A percentile compares a stretch with the other conserved stretches of the same genome.
Conservation (phyloP, 345 rosid genomes). For the Gossypium raimondii region DNA sequence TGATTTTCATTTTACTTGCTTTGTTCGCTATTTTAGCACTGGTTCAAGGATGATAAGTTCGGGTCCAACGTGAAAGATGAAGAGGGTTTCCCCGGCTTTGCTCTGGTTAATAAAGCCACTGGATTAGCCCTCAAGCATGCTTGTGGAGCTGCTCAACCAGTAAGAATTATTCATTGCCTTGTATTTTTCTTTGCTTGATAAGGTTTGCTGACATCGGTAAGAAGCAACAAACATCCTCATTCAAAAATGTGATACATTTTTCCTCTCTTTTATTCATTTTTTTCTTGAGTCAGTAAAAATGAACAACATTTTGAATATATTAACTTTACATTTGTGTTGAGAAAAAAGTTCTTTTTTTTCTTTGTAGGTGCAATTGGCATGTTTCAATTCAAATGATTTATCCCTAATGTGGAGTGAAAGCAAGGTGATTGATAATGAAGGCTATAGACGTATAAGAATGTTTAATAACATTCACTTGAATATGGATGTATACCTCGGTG, state of each 20-base stretch:
- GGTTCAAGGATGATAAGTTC: constrained; percentile 87
- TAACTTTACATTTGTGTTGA: background rate
- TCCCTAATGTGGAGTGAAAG: constrained; percentile 72
- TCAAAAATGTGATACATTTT: background rate
- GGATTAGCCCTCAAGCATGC: constrained; percentile 89
- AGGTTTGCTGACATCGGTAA: background rate
- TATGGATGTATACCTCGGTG: constrained; percentile 80
- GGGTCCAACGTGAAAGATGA: constrained; percentile 77
- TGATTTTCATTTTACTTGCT: background rate
- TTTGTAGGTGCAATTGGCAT: constrained; percentile 55
- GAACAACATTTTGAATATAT: background rate
- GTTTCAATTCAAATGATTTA: constrained; percentile 61
- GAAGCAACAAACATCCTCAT: background rate
- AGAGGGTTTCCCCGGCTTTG: constrained; percentile 73
- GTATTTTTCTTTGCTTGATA: background rate
- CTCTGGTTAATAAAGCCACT: constrained; percentile 80
- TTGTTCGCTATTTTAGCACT: constrained; percentile 44
- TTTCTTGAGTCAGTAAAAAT: background rate
- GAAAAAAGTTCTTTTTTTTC: background rate
- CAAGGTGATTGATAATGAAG: constrained; percentile 34
- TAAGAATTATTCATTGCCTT: constrained; percentile 30
- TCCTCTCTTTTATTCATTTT: too few relatives aligned
- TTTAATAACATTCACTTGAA: constrained; percentile 58
- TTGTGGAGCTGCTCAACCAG: constrained; percentile 68
- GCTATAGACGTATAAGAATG: constrained; percentile 59